Base-by-base conservation (phyloP, 2,329 filamentous ascomycete species). In the Biscogniauxia mediterranea region DNA sequence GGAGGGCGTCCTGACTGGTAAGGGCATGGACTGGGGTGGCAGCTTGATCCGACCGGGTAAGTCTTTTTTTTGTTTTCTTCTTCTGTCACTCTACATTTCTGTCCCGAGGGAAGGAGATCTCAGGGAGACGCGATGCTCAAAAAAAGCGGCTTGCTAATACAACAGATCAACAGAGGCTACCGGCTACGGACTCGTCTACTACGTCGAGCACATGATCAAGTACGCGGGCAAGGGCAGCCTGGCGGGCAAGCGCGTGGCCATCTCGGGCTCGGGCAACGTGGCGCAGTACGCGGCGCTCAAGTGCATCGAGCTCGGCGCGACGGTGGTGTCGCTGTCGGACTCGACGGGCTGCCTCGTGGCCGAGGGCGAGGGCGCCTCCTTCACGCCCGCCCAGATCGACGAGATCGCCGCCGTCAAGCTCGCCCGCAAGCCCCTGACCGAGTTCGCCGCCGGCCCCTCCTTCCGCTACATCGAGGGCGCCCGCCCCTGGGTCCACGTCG, bases 261-360 rank as follows among this genome's bases (percentile, higher is more conserved):
- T 99, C 78, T 97, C 95, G 52, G 95, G 95, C 66, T 97, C 94
- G 62, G 95, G 95, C 69, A 99, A 99, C 82, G 95, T 98, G 59
- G 95, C 95, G 32, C 95, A 98, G 83, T 98, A 95, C 81, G 94
- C 94, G 32, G 95, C 94, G 0, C 89, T 98, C 70, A 98, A 98
- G 83, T 88, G 89, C 75, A 95, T 98, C 72, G 93, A 98, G 85
- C 92, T 98, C 70, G 95, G 95, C 72, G 95, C 89, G 66, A 94
- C 86, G 61, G 92, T 99, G 70, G 83, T 97, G 74, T 97, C 94
- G 51, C 88, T 99, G 60, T 97, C 93, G 71, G 95, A 98, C 85
- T 93, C 89, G 78, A 89, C 91, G 82, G 95, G 95, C 69, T 79
- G 89, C 63, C 84, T 98, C 66, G 83, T 98, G 74, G 89, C 92